A percentile compares a stretch with the other conserved stretches of the same genome.
Evolutionary conservation across 1,284 basidiomycete genomes (phyloP).

Genomic region (Papiliotrema fonsecae): DNA sequence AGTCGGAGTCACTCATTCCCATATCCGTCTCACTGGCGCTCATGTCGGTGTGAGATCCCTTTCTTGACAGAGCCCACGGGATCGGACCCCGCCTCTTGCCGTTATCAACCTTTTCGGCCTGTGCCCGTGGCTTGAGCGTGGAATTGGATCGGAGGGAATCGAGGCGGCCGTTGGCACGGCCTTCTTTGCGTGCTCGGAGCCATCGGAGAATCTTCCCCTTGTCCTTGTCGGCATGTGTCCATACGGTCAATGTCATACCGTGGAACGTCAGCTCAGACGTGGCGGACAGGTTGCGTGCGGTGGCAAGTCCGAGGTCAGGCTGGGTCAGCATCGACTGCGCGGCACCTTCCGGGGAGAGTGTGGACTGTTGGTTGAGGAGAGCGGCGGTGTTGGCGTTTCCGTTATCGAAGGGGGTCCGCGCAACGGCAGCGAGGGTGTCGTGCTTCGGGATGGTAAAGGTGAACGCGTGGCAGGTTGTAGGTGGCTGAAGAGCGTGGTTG

Average conservation of each 20-base stretch:
- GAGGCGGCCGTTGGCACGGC: slow-evolving; percentile 7
- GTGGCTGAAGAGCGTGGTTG: slow-evolving; percentile 82
- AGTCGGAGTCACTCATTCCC: slow-evolving; percentile 58
- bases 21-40: slow-evolving; percentile 20
- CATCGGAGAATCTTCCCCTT: slow-evolving; percentile 53
- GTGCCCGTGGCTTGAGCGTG: not conserved
- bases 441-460: slow-evolving; percentile 58
- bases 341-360: not conserved
- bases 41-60: slow-evolving; percentile 1
- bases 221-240: slow-evolving; percentile 86
- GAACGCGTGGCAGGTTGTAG: slow-evolving; percentile 88
- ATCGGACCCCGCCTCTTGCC: not conserved
- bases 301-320: slow-evolving; percentile 44
- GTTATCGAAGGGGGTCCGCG: slow-evolving; percentile 17
- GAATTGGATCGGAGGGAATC: slow-evolving; percentile 9
- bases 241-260: slow-evolving; percentile 85
- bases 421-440: slow-evolving; percentile 29
- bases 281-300: slow-evolving; percentile 28
- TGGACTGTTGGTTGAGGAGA: not conserved
- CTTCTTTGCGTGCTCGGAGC: slow-evolving; percentile 24
- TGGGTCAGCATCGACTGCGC: not conserved
- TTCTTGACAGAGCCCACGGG: slow-evolving; percentile 7
- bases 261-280: slow-evolving; percentile 60
- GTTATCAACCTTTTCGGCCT: not conserved
- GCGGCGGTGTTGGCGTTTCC: not conserved